phyloP scores from a whole-genome alignment of 2,329 filamentous ascomycete genomes.

The Nannizzia gypsea region DNA sequence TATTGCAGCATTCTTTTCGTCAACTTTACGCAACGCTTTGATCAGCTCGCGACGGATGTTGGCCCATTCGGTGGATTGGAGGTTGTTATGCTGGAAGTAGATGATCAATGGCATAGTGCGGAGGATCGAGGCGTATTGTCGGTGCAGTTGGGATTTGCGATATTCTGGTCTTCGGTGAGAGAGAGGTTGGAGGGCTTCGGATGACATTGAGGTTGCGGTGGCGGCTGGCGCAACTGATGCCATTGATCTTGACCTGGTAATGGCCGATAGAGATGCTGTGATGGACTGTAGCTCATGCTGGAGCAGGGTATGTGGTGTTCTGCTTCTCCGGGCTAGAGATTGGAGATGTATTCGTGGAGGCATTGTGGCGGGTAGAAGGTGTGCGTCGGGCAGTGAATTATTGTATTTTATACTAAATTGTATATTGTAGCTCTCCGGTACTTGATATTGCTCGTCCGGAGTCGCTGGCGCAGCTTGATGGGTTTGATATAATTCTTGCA shows the following conservation, averaged over 20 bases:
- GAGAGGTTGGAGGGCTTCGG: slow-evolving; percentile 56
- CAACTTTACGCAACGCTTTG: slow-evolving; percentile 50
- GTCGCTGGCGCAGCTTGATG: not conserved
- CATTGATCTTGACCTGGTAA: not conserved
- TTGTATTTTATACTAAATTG: not conserved
- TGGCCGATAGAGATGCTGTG: slow-evolving; percentile 6
- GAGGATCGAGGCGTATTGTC: slow-evolving; percentile 77
- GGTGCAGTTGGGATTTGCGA: slow-evolving; percentile 78
- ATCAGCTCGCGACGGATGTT: slow-evolving; percentile 59
- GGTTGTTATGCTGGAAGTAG: slow-evolving; percentile 72
- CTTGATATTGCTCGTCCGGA: not conserved
- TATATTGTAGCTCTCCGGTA: not conserved
- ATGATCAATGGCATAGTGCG: slow-evolving; percentile 75
- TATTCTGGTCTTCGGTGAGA: slow-evolving; percentile 76
- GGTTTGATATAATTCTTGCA: not conserved
- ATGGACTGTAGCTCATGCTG: slow-evolving; percentile 21
- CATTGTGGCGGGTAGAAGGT: slow-evolving; percentile 31
- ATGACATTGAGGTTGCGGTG: slow-evolving; percentile 10
- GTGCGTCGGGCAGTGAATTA: not conserved
- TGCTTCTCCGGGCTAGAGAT: slow-evolving; percentile 17
- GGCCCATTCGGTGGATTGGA: slow-evolving; percentile 62
- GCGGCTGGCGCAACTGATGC: slow-evolving; percentile 33
- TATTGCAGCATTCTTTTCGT: slow-evolving; percentile 53
- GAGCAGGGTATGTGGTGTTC: slow-evolving; percentile 19
- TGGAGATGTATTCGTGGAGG: slow-evolving; percentile 41